Evolutionary conservation across 2,329 filamentous ascomycete species (phyloP).

Genomic region (Thielaviopsis euricoi): DNA sequence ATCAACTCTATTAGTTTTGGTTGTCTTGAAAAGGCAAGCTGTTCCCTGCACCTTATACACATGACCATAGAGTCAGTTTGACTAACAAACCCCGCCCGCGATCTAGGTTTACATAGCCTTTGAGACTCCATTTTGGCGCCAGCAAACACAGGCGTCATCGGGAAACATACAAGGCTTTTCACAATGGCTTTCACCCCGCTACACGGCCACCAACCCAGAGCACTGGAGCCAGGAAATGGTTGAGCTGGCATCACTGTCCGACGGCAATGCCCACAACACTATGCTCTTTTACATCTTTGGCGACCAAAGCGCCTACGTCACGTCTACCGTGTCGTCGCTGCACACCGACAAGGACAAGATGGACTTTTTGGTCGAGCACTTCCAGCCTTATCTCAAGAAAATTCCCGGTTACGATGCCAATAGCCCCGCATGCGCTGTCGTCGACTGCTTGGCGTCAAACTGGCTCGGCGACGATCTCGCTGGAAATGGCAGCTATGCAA

Average conservation of each 20-base stretch:
- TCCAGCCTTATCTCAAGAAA: constrained; percentile 60
- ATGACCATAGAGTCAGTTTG: background rate
- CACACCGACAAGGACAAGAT: constrained; percentile 30
- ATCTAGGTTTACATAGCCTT: constrained; percentile 48
- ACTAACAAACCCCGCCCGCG: background rate
- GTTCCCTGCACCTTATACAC: background rate
- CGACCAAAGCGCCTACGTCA: constrained; percentile 39
- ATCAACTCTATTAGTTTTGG: constrained; percentile 53
- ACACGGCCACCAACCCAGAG: constrained; percentile 44
- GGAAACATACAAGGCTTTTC: constrained; percentile 47
- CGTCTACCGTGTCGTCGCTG: constrained; percentile 26
- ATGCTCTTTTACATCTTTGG: constrained; percentile 72
- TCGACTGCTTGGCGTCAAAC: constrained; percentile 48
- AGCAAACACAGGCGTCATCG: constrained; percentile 21
- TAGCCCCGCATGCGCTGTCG: constrained; percentile 43
- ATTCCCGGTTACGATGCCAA: constrained; percentile 48
- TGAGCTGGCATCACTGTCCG: constrained; percentile 53
- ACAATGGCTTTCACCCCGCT: constrained; percentile 58
- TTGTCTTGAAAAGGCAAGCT: constrained; percentile 48
- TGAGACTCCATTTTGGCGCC: constrained; percentile 56
- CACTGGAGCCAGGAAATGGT: constrained; percentile 63
- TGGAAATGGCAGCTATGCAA: constrained; percentile 68
- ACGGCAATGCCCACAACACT: constrained; percentile 51
- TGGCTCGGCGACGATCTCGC: constrained; percentile 70
- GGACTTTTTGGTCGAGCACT: constrained; percentile 44